Base-by-base conservation (phyloP, 148 eudicot genomes). In the Amaranthus cruentus region DNA sequence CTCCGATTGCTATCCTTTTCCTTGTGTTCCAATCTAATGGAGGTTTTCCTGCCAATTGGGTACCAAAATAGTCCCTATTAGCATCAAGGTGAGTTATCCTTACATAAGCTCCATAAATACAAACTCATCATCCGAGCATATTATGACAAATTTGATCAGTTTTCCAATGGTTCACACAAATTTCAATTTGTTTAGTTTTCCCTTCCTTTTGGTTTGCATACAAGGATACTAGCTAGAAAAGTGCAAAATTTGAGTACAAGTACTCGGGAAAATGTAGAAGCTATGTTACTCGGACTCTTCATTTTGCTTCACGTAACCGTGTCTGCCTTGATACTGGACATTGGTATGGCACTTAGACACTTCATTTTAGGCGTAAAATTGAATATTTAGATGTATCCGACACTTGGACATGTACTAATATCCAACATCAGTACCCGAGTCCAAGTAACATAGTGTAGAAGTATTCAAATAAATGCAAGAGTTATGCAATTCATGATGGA, bases 21-120 rank as follows among this genome's bases (percentile, higher is more conserved):
- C 98, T 88, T 0, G 97, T 90, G 77, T 84, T 89, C 98, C 98
- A 94, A 66, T 94, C 98, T 44, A 94, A 77, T 12, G 96, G 79
- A 4, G 97, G 97, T 72, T 89, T 94, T 50, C 84, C 98, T 93
- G 83, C 47, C 47, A 80, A 52, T 15, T 14, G 55, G 6, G 2
- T 42, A 52, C 55, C 44, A 6, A 47, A 0, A 28, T 28, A 28
- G 38, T 28, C 38, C 38, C 38, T 28, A 28, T 28, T 28, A 28
- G 38, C 38, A 28, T 28, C 38, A 28, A 28, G 38, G 38, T 28
- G 38, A 28, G 38, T 28, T 28, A 28, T 28, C 38, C 38, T 28
- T 28, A 28, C 38, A 64, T 5, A 38, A 49, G 53, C 21, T 52
- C 14, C 21, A 8, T 51, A n/a, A 28, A 7, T 10, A 44, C 44